Evolutionary conservation across 805 yeast genomes (phyloP), one percentile per base, ranked within the genome.

Genomic region (Candida manassasensis): DNA sequence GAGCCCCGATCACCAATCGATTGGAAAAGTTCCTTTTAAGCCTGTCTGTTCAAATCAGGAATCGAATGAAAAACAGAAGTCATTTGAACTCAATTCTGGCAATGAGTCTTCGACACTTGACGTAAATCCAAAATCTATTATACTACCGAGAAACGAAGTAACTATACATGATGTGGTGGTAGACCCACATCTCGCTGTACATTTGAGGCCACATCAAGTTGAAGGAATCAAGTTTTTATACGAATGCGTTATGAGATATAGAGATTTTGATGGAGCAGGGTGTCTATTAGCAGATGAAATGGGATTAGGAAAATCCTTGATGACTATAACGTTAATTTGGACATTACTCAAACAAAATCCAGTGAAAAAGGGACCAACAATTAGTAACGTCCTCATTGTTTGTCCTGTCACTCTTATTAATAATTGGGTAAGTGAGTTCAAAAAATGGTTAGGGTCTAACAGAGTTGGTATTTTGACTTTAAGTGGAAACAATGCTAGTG

Each of bases 211-310:
- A 0, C 97, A 93, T 59, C 98, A 93, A 55, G 58, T 74, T 10
- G 89, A 83, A 44, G 98, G 96, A 2, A 84, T 90, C 0, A 55
- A 61, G 35, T 93, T 93, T 49, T 61, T 93, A 46, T 86, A 86
- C 52, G 82, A 84, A 38, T 85, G 96, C 47, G 73, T 89, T 1
- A 75, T 83, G 81, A 95, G 95, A 0, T 59, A 73, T 34, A 61
- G 73, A 17, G 71, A 69, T 3, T 59, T 59, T 14, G 62, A 64
- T 2, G 74, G 75, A 0, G 47, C 59, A 28, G 97, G 98, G 0
- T 89, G 90, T 2, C 60, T 93, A 4, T 57, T 93, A 28, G 98
- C 98, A 0, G 98, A 93, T 57, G 97, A 90, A 48, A 93, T 93
- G 98, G 98, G 98, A 0, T 64, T 93, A 12, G 63, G 63, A 0